These are phyloP conservation scores for Boletus vermiculosoides DNA, from an alignment of 768 basidiomycete genomes.

Conservation along the genomic window DNA sequence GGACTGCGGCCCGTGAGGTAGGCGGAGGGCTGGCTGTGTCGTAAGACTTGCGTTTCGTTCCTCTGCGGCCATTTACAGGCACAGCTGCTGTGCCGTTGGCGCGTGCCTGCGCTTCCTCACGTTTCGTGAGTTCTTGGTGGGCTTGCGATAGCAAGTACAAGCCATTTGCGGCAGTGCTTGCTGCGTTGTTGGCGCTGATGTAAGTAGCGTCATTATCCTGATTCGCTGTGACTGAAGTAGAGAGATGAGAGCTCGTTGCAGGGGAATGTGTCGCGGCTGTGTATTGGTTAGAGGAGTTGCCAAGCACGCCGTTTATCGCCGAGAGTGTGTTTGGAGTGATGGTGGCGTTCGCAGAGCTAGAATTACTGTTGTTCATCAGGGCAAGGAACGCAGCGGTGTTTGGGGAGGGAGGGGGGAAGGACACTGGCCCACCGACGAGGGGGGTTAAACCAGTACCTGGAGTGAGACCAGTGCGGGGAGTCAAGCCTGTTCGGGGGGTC, in stretches of 20 bases:
- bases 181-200: constrained; percentile 52
- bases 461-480: constrained; percentile 80
- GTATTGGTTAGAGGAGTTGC: constrained; percentile 32
- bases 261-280: constrained; percentile 33
- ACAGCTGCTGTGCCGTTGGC: constrained; percentile 41
- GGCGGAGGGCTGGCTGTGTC: constrained; percentile 42
- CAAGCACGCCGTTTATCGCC: constrained; percentile 74
- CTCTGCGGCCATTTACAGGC: constrained; percentile 41
- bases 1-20: constrained; percentile 23
- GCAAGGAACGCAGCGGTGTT: constrained; percentile 91
- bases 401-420: constrained; percentile 82
- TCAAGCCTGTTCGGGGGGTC: constrained; percentile 83
- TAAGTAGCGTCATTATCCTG: constrained; percentile 36
- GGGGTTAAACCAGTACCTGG: constrained; percentile 77
- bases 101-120: constrained; percentile 80
- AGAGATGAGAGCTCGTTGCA: constrained; percentile 35
- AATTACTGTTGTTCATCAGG: constrained; percentile 69
- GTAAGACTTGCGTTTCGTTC: constrained; percentile 69
- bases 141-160: constrained; percentile 93
- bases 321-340: constrained; percentile 61
- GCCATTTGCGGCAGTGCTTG: constrained; percentile 81
- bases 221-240: constrained; percentile 35
- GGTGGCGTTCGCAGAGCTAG: constrained; percentile 39
- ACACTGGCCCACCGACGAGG: constrained; percentile 67
- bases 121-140: constrained; percentile 93